phyloP scores from a whole-genome alignment of 495 filamentous ascomycete genomes.

The Aspergillus heteromorphus region DNA sequence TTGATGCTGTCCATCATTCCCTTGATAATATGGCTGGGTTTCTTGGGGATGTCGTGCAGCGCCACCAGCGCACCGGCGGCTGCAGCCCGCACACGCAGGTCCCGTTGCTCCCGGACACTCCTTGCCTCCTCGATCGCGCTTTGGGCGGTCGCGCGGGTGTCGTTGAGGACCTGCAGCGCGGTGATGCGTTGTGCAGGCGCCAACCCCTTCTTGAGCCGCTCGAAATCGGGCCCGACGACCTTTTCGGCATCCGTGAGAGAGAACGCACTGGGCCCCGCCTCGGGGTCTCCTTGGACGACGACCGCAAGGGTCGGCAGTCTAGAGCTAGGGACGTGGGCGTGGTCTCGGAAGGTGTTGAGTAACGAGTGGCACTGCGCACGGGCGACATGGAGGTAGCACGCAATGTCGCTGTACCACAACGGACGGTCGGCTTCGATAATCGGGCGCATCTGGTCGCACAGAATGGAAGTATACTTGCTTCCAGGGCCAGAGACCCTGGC shows the following conservation, averaged over 20 bases:
- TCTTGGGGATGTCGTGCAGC: constrained; percentile 82
- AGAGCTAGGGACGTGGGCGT: constrained; percentile 65
- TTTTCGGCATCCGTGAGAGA: constrained; percentile 82
- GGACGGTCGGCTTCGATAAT: constrained; percentile 79
- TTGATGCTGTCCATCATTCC: constrained; percentile 98
- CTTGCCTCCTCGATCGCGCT: constrained; percentile 73
- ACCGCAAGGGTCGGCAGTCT: constrained; percentile 77
- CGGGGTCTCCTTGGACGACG: constrained; percentile 85
- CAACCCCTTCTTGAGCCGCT: constrained; percentile 76
- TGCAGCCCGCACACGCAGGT: constrained; percentile 80
- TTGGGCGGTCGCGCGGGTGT: constrained; percentile 63
- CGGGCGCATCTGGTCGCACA: constrained; percentile 59
- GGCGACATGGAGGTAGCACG: constrained; percentile 80
- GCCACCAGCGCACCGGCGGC: constrained; percentile 83
- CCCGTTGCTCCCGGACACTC: constrained; percentile 69
- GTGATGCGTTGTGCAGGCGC: constrained; percentile 79
- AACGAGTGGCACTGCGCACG: constrained; percentile 86
- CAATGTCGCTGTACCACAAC: constrained; percentile 76
- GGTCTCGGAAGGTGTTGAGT: constrained; percentile 81
- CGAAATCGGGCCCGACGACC: constrained; percentile 75
- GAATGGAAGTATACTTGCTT: constrained; percentile 43
- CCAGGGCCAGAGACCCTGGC: constrained; percentile 41
- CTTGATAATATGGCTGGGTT: constrained; percentile 84
- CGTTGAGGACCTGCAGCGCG: constrained; percentile 64
- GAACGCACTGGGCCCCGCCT: constrained; percentile 87